Conservation (phyloP, 306 rosid genomes). For the Sechiopsis laciniata region DNA sequence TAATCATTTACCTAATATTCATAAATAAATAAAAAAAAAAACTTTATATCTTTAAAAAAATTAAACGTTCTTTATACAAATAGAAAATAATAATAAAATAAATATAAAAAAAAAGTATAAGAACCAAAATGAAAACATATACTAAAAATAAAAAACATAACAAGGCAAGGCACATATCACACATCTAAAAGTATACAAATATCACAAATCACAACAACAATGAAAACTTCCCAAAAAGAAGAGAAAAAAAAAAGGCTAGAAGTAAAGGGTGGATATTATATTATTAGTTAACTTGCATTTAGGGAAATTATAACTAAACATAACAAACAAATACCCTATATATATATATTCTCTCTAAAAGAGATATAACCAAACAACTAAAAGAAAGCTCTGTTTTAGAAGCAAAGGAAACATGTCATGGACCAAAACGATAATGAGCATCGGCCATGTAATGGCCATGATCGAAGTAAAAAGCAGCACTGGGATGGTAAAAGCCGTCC, state of each 20-base stretch:
- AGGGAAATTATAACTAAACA: not conserved
- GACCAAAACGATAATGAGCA: conserved; percentile 80
- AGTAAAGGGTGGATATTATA: not conserved
- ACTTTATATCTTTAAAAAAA: too few relatives aligned
- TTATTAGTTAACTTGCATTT: not conserved
- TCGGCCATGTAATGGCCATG: conserved; percentile 54
- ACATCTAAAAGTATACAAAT: too few relatives aligned
- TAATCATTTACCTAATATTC: too few relatives aligned
- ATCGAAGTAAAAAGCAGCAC: conserved; percentile 65
- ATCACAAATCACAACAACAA: not conserved
- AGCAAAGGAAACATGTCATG: conserved; percentile 26
- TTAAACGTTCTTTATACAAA: too few relatives aligned
- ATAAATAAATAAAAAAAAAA: too few relatives aligned
- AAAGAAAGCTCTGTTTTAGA: not conserved
- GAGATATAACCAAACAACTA: not conserved
- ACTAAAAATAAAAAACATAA: too few relatives aligned
- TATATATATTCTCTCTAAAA: not conserved
- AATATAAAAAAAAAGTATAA: too few relatives aligned
- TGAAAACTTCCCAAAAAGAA: not conserved
- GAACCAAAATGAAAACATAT: too few relatives aligned
- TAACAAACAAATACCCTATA: not conserved
- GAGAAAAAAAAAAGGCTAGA: too few relatives aligned
- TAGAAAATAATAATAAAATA: too few relatives aligned
- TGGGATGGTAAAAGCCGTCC: conserved; percentile 83
- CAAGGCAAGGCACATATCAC: too few relatives aligned